A percentile compares a stretch with the other conserved stretches of the same genome.
Evolutionary conservation across 2,329 filamentous ascomycete genomes (phyloP).

Genomic region (Fusarium redolens): DNA sequence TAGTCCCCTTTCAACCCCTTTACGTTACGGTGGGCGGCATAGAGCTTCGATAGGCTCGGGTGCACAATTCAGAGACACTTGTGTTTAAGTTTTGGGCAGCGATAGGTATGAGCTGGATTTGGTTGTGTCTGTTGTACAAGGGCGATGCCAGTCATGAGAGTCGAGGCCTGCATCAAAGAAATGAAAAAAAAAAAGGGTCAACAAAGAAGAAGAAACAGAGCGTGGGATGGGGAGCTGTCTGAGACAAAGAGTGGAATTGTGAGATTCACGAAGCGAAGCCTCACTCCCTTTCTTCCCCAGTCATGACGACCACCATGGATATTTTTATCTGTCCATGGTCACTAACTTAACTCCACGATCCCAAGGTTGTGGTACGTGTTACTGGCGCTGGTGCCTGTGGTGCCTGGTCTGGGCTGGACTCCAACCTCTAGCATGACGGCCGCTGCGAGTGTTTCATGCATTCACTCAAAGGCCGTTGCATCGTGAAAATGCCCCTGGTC

Average conservation of each 20-base stretch:
- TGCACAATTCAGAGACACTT: conserved; percentile 12
- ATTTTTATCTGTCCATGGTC: conserved; percentile 23
- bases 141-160: conserved; percentile 38
- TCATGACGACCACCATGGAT: conserved; percentile 10
- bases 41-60: conserved; percentile 25
- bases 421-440: conserved; percentile 23
- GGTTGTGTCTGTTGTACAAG: conserved; percentile 13
- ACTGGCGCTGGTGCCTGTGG: conserved; percentile 21
- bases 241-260: conserved; percentile 33
- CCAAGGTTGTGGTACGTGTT: conserved; percentile 33
- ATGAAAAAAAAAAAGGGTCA: conserved; percentile 4
- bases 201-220: conserved; percentile 18
- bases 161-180: conserved; percentile 13
- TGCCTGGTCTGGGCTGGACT: conserved; percentile 12
- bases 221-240: conserved; percentile 5
- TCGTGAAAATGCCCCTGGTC: conserved; percentile 31
- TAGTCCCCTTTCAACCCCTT: conserved; percentile 16
- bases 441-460: conserved; percentile 39
- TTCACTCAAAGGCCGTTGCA: conserved; percentile 24
- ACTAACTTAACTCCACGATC: conserved; percentile 22
- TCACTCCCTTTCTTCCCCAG: conserved; percentile 10
- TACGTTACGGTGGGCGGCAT: conserved; percentile 13
- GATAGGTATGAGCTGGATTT: conserved; percentile 22
- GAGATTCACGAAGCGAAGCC: conserved; percentile 24
- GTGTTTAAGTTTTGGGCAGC: conserved; percentile 31